Evolutionary conservation across 352 stramenopile species (phyloP).

Genomic region (Sclerospora graminicola): DNA sequence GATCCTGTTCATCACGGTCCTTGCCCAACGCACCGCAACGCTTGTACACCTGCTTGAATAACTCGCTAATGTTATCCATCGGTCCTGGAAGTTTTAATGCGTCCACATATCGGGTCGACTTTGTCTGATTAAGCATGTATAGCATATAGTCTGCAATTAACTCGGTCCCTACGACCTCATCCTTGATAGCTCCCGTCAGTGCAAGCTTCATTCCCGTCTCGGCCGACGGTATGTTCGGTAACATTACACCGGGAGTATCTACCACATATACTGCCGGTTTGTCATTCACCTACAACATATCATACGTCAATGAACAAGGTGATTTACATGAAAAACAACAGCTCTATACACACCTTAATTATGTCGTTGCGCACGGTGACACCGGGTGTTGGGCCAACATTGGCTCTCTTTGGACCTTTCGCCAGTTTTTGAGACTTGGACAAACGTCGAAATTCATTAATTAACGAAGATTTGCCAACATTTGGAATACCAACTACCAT

Average conservation of each 20-base stretch:
- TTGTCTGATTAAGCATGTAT: slow-evolving; percentile 74
- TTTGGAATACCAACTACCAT: slow-evolving; percentile 87
- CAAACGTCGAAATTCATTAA: slow-evolving; percentile 76
- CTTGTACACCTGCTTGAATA: slow-evolving; percentile 56
- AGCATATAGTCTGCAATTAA: slow-evolving; percentile 87
- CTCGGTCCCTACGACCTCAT: slow-evolving; percentile 76
- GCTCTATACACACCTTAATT: slow-evolving; percentile 54
- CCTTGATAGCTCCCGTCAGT: slow-evolving; percentile 81
- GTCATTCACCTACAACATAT: slow-evolving; percentile 53
- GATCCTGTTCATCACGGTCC: slow-evolving; percentile 52
- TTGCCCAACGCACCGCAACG: slow-evolving; percentile 73
- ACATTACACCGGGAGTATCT: slow-evolving; percentile 83
- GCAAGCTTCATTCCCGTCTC: slow-evolving; percentile 80
- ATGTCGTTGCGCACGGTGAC: slow-evolving; percentile 83
- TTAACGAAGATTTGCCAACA: slow-evolving; percentile 86
- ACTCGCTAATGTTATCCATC: slow-evolving; percentile 62
- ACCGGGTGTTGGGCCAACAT: slow-evolving; percentile 71
- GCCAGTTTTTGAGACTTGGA: slow-evolving; percentile 65
- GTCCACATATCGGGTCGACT: slow-evolving; percentile 74
- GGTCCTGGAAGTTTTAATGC: slow-evolving; percentile 45
- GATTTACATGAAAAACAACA: background rate
- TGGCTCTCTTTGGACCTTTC: slow-evolving; percentile 72
- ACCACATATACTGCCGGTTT: slow-evolving; percentile 83
- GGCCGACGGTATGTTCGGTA: slow-evolving; percentile 70
- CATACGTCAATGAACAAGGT: background rate